Conservation (phyloP, 2,329 filamentous ascomycete species). For the Zymoseptoria crescenta region DNA sequence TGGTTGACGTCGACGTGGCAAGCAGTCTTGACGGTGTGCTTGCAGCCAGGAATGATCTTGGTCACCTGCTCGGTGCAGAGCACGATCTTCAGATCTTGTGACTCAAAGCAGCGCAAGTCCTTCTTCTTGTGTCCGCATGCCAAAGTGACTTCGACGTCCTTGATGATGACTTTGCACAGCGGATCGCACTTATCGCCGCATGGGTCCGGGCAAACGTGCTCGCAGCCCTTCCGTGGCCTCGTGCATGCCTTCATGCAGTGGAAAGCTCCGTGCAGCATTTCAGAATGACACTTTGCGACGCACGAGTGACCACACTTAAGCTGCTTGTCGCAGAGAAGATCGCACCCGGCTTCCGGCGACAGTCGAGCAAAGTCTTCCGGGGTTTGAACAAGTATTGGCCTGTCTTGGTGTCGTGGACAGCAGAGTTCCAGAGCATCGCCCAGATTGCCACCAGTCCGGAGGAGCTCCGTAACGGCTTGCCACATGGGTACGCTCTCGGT, state of each 20-base stretch:
- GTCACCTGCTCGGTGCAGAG: constrained; percentile 43
- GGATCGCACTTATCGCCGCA: constrained; percentile 38
- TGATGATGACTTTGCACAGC: constrained; percentile 28
- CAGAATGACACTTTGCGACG: constrained; percentile 38
- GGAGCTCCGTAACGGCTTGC: constrained; percentile 48
- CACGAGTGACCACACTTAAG: constrained; percentile 42
- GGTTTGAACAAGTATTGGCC: constrained; percentile 41
- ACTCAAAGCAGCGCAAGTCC: constrained; percentile 20
- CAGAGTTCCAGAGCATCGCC: constrained; percentile 46
- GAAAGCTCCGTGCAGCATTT: constrained; percentile 35
- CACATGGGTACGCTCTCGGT: constrained; percentile 51
- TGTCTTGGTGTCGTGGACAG: constrained; percentile 54
- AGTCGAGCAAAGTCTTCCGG: constrained; percentile 51
- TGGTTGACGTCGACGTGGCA: constrained; percentile 45
- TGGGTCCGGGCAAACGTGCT: constrained; percentile 34
- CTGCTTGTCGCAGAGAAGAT: constrained; percentile 39
- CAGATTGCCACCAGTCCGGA: constrained; percentile 41
- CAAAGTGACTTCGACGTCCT: constrained; percentile 22
- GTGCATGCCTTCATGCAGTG: constrained; percentile 36
- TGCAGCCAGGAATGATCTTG: constrained; percentile 47
- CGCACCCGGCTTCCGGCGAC: constrained; percentile 57
- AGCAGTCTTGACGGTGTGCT: constrained; percentile 43
- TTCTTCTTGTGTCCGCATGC: constrained; percentile 23
- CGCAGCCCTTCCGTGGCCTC: constrained; percentile 31
- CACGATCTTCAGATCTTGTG: constrained; percentile 40